Evolutionary conservation across 2,329 filamentous ascomycete species (phyloP), one percentile per base, ranked within the genome.

Genomic region (Neophaeococcomyces aloes): DNA sequence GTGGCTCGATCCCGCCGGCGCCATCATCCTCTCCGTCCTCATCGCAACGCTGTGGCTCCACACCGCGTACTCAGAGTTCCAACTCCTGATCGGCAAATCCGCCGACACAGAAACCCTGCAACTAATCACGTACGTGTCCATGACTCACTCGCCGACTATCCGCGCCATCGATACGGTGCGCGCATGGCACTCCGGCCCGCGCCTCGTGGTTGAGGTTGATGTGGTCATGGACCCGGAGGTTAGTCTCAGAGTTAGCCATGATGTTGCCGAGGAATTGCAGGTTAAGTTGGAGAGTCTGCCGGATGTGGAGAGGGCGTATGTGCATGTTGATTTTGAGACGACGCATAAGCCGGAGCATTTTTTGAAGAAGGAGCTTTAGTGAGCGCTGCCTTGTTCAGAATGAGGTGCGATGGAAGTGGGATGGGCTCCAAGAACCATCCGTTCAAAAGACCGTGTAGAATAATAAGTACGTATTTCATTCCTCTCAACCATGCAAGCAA

Each of bases 241-340:
- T 43, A 77, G 78, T 2, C 74, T 98, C 13, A 72, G 76, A 49
- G 79, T 80, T 41, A 91, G 87, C 0, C 91, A 98, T 62, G 91
- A 98, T 58, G 78, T 95, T 8, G 89, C 91, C 0, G 89, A 98
- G 65, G 87, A 83, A 56, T 71, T 98, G 55, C 91, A 98, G 70
- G 84, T 83, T 49, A 96, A 96, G 69, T 71, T 98, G 2, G 91
- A 98, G 72, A 84, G 81, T 46, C 65, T 98, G 50, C 89, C 91
- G 0, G 82, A 94, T 60, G 81, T 98, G 7, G 91, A 96, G 72
- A 71, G 91, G 47, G 87, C 87, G 0, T 96, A 95, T 60, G 91
- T 96, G 17, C 91, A 98, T 62, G 88, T 95, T 14, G 91, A 98
- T 63, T 96, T 93, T 56, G 91, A 96, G 68, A 95, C 88, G 3